phyloP scores from a whole-genome alignment of 345 rosid species.

The Corchorus capsularis region DNA sequence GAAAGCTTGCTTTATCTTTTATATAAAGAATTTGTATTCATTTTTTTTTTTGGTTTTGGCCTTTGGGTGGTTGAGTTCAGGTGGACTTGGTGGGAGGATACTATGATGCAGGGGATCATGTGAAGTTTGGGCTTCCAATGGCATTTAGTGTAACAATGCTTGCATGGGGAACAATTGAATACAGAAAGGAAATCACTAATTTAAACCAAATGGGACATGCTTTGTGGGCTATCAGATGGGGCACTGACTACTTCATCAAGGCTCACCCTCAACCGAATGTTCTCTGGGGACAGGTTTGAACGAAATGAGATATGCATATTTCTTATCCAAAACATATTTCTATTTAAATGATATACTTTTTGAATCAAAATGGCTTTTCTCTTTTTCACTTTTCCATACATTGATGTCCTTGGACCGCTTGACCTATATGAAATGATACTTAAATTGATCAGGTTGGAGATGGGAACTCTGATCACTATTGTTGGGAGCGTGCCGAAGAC shows the following conservation, averaged over 20 bases:
- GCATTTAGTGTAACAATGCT: constrained; percentile 72
- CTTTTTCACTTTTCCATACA: neutral
- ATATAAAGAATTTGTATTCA: neutral
- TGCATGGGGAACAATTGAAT: constrained; percentile 15
- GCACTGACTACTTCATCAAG: constrained; percentile 78
- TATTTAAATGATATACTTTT: neutral
- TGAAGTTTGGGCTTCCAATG: constrained; percentile 90
- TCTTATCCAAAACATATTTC: neutral
- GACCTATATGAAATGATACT: neutral
- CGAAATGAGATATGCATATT: neutral
- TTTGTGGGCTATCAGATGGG: constrained; percentile 74
- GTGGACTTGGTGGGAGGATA: constrained; percentile 87
- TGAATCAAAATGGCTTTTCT: neutral
- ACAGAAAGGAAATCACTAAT: constrained; percentile 19
- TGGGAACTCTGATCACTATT: constrained; percentile 81
- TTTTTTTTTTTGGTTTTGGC: no score
- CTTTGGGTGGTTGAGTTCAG: constrained; percentile 35
- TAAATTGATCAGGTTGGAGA: constrained; percentile 60
- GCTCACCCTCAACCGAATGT: constrained; percentile 73
- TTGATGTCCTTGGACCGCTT: neutral
- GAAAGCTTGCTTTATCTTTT: neutral
- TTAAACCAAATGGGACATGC: constrained; percentile 59
- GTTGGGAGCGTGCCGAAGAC: constrained; percentile 90
- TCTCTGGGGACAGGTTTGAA: constrained; percentile 71
- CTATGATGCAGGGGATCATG: constrained; percentile 93